These are phyloP conservation scores for Lentinula sp. DNA, from an alignment of 768 basidiomycete genomes.

Conservation along the genomic window DNA sequence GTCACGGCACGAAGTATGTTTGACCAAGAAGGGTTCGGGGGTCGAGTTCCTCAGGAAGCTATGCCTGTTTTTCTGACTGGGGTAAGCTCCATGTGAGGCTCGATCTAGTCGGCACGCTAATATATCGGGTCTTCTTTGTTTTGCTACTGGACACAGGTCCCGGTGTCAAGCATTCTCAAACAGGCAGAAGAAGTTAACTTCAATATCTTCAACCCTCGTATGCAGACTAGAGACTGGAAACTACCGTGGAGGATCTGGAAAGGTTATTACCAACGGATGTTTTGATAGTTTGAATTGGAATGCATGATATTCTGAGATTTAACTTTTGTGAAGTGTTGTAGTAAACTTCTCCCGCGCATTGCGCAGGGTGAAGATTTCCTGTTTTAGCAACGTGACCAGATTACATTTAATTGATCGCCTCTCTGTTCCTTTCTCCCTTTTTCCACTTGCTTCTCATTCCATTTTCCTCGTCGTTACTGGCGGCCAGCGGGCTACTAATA, in stretches of 20 bases:
- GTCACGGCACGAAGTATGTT: slow-evolving; percentile 69
- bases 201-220: slow-evolving; percentile 57
- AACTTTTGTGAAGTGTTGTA: not conserved
- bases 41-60: slow-evolving; percentile 47
- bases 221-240: slow-evolving; percentile 70
- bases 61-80: slow-evolving; percentile 70
- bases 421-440: not conserved
- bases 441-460: slow-evolving; percentile 9
- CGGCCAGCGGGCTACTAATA: not conserved
- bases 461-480: slow-evolving; percentile 6
- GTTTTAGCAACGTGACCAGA: not conserved
- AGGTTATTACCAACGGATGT: slow-evolving; percentile 31
- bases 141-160: slow-evolving; percentile 38
- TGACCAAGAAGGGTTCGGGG: slow-evolving; percentile 39
- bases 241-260: slow-evolving; percentile 59
- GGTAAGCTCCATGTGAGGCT: slow-evolving; percentile 40
- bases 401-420: not conserved
- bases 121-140: slow-evolving; percentile 4
- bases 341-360: not conserved
- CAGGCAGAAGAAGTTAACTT: slow-evolving; percentile 68
- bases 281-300: slow-evolving; percentile 18
- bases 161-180: slow-evolving; percentile 56
- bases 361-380: not conserved
- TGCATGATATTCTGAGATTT: not conserved
- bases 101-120: slow-evolving; percentile 9